Base-by-base conservation (phyloP, 2,329 filamentous ascomycete species). In the Xylariaceae sp. region DNA sequence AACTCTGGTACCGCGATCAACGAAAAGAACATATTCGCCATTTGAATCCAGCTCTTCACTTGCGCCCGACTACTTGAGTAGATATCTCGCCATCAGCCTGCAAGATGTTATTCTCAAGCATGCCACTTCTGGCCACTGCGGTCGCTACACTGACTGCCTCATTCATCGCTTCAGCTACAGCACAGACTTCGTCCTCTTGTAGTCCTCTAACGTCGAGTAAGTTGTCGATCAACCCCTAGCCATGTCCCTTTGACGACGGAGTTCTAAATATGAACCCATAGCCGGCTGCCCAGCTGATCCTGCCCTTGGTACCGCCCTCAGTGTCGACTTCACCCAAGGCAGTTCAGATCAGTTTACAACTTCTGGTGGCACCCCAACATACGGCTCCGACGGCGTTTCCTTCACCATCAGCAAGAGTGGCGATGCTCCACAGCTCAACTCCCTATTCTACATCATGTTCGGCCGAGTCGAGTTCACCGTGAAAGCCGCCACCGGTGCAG, bases 371-470 rank as follows among this genome's bases (percentile, higher is more conserved):
- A 79, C 76, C 16, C 84, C 89, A 3, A 84, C 83, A 1, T 97
- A 96, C 74, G 81, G 79, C 67, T 76, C 77, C 10, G 81, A 92
- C 67, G 94, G 94, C 53, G 92, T 82, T 22, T 82, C 82, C 14
- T 95, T 99, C 69, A 91, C 89, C 22, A 86, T 99, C 47, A 73
- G 83, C 47, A 75, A 85, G 65, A 79, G 85, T 46, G 92, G 93
- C 51, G 90, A 99, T 67, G 83, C 90, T 3, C 94, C 94, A 0
- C 88, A 93, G 69, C 82, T 99, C 55, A 81, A 81, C 59, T 96
- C 91, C 55, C 83, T 94, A 64, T 97, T 96, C 82, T 97, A 97
- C 78, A 96, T 99, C 75, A 97, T 99, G 94, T 99, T 97, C 69
- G 94, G 94, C 60, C 88, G 87, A 58, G 89, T 97, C 66, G 88